Evolutionary conservation across 352 stramenopile genomes (phyloP), one percentile per base, ranked within the genome.

Genomic region (Phytophthora podocarpi): DNA sequence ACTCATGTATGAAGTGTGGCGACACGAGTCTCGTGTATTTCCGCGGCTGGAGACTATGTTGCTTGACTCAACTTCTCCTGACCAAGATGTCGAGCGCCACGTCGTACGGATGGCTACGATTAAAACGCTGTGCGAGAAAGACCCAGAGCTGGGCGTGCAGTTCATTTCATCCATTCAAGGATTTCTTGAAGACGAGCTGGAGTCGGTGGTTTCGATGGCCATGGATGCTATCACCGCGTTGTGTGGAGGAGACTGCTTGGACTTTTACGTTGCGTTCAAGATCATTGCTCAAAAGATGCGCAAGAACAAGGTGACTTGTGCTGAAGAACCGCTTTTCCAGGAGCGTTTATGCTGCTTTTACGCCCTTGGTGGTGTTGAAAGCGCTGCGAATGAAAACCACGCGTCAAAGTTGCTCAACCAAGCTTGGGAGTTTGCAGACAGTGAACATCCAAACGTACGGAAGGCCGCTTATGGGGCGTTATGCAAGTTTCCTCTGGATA

Each of bases 221-320:
- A 62, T 94, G 24, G 70, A 84, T 28, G 85, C 81, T 4, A 82
- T 93, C 31, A 64, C 70, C 8, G 50, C 72, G 15, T 59, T 94
- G 26, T 91, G 83, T 57, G 43, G 55, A 15, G 74, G 56, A 9
- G 83, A 92, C 43, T 89, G 80, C 30, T 66, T 94, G 41, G 85
- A 94, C 61, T 90, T 90, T 41, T 87, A 85, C 47, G 79, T 85
- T 0, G 80, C 72, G 7, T 80, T 90, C 60, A 94, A 93, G 72
- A 91, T 88, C 28, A 75, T 94, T 24, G 32, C 76, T 3, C 60
- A 76, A 30, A 94, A 91, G 53, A 64, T 89, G 45, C 74, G 73
- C 26, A 91, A 92, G 56, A 80, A 81, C 24, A 88, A 82, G 45
- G 65, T 94, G 3, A 37, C 39, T 4, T 88, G 78, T 49, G 58